Conservation (phyloP, 2,329 filamentous ascomycete species). For the Sporothrix dimorphospora region DNA sequence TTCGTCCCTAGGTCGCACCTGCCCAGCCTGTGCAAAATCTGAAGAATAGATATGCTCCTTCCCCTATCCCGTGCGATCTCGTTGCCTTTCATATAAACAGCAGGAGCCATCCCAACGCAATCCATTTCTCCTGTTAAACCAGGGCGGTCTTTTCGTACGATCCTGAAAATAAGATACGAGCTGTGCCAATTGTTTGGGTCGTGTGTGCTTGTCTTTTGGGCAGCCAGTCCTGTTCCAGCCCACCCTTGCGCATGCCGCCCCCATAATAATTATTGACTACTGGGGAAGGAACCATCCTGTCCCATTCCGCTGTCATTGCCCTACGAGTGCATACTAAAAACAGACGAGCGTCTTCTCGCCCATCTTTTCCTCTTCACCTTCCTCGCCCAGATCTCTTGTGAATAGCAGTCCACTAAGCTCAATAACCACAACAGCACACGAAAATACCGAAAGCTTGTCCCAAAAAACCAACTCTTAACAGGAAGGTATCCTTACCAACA, state of each 20-base stretch:
- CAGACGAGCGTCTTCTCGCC: conserved; percentile 1
- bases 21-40: conserved; percentile 8
- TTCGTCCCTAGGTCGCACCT: background rate
- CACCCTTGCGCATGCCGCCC: background rate
- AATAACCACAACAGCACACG: background rate
- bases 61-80: background rate
- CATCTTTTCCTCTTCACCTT: background rate
- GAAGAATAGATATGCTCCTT: background rate
- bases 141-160: background rate
- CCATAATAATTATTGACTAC: conserved; percentile 1
- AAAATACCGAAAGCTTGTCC: conserved; percentile 9
- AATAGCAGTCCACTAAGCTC: conserved; percentile 13
- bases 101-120: too few species aligned
- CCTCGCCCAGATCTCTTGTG: background rate
- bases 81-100: background rate
- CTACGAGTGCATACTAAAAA: background rate
- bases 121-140: background rate
- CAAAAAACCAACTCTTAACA: background rate
- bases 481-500: background rate
- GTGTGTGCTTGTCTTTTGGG: background rate
- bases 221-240: background rate
- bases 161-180: background rate
- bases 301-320: conserved; percentile 8
- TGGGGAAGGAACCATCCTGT: conserved; percentile 11
- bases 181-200: background rate